These are phyloP conservation scores for Amylocystis lapponica DNA, from an alignment of 768 basidiomycete species.

Conservation along the genomic window DNA sequence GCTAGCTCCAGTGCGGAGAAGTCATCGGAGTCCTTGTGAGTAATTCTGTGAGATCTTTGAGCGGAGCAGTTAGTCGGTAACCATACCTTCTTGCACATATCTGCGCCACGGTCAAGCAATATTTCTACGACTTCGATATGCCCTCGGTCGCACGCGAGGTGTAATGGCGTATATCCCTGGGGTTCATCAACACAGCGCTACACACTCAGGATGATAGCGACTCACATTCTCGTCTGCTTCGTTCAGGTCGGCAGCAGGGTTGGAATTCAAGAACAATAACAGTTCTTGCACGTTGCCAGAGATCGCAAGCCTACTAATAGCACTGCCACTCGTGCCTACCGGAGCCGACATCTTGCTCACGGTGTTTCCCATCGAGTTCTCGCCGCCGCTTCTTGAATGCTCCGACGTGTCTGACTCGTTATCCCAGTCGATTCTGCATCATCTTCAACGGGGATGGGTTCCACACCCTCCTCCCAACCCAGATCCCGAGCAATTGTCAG, in stretches of 20 bases:
- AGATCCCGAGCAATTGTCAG: conserved; percentile 59
- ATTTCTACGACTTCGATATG: conserved; percentile 48
- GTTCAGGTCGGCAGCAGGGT: conserved; percentile 48
- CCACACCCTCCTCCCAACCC: conserved; percentile 54
- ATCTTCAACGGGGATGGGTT: not conserved
- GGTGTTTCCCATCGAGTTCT: conserved; percentile 48
- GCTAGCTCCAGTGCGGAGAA: conserved; percentile 59
- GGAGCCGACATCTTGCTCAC: conserved; percentile 53
- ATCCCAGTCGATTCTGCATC: conserved; percentile 12
- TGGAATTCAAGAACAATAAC: conserved; percentile 34
- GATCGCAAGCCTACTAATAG: conserved; percentile 61
- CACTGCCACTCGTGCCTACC: conserved; percentile 30
- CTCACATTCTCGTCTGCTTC: conserved; percentile 69
- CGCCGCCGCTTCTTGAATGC: conserved; percentile 24
- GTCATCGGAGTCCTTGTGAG: conserved; percentile 58
- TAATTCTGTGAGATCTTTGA: conserved; percentile 1
- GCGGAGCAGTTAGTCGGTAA: not conserved
- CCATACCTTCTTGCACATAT: conserved; percentile 55
- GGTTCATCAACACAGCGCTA: conserved; percentile 1
- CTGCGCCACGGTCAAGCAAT: conserved; percentile 61
- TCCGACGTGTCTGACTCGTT: conserved; percentile 31
- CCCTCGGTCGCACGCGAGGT: conserved; percentile 84
- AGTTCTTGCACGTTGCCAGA: conserved; percentile 46
- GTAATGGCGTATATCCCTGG: conserved; percentile 85
- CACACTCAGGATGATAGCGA: not conserved